Base-by-base conservation (phyloP, 805 yeast species). In the Wickerhamiella siamensis region DNA sequence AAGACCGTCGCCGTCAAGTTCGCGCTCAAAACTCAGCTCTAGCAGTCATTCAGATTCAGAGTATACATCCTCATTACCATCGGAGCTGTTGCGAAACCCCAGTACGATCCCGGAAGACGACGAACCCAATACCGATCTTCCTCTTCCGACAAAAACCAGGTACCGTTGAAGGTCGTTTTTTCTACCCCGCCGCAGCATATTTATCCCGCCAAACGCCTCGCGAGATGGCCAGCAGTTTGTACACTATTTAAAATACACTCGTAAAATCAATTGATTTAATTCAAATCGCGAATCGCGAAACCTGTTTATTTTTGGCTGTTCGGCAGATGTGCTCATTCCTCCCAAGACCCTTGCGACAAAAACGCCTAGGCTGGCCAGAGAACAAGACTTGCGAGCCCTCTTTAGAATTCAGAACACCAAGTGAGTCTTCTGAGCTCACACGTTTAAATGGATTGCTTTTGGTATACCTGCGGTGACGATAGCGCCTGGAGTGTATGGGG, bases 401-500 rank as follows among this genome's bases (percentile, higher is more conserved):
- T 19, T n/a, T 19, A 17, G n/a, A 16, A 5, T 17, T 5, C 19
- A 17, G 14, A 5, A 9, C 10, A 31, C 33, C n/a, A 33, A 3
- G 18, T 10, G 5, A 20, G 6, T 22, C 22, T 5, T 4, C 19
- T 34, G 37, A 34, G 24, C 37, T 8, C 37, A 4, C 16, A 19
- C 16, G n/a, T n/a, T n/a, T n/a, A 6, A 31, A 34, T n/a, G 24
- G 19, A 20, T 20, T 34, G 37, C 37, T 34, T 20, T 24, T 20
- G 37, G 22, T 20, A n/a, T 9, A 21, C 18, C 37, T 20, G 37
- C 17, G 24, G 27, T 10, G n/a, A 15, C 15, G 37, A 24, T 12
- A 24, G 37, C 17, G 27, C 27, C 37, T 34, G 37, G 37, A 18
- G 27, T 3, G 19, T 21, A 6, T 34, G 37, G 37, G 37, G 37